These are phyloP conservation scores for Lasiodiplodia sp. DNA, from an alignment of 2,329 filamentous ascomycete species.

Conservation along the genomic window DNA sequence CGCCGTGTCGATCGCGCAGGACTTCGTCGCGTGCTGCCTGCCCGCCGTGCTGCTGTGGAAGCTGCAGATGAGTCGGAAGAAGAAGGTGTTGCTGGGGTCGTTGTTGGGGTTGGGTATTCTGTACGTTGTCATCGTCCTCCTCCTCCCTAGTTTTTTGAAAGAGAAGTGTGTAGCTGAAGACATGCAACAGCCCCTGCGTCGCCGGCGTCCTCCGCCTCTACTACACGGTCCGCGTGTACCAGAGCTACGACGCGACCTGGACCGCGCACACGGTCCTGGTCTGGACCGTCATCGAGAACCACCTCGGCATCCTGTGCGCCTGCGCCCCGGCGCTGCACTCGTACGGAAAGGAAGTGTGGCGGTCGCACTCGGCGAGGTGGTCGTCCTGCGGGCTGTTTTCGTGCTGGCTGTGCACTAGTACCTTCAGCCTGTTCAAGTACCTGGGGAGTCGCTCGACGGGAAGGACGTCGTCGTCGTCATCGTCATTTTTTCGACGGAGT, in stretches of 20 bases:
- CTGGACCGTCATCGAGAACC: conserved; percentile 52
- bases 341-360: conserved; percentile 37
- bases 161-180: neutral
- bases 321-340: conserved; percentile 53
- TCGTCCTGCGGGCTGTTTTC: neutral
- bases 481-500: neutral
- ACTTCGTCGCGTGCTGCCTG: conserved; percentile 50
- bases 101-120: conserved; percentile 54
- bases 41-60: conserved; percentile 55
- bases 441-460: neutral
- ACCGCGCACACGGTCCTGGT: conserved; percentile 48
- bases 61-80: conserved; percentile 50
- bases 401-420: neutral
- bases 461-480: neutral
- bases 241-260: conserved; percentile 51
- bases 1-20: conserved; percentile 49
- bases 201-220: conserved; percentile 46
- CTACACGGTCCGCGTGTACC: conserved; percentile 45
- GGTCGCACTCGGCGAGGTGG: neutral
- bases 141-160: neutral
- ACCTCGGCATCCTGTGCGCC: conserved; percentile 53
- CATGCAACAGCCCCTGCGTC: conserved; percentile 40
- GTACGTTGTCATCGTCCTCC: conserved; percentile 35
- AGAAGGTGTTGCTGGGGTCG: conserved; percentile 55
- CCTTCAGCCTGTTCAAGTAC: neutral